These are phyloP conservation scores for Tulasnella sp. DNA, from an alignment of 768 basidiomycete genomes.

Conservation along the genomic window DNA sequence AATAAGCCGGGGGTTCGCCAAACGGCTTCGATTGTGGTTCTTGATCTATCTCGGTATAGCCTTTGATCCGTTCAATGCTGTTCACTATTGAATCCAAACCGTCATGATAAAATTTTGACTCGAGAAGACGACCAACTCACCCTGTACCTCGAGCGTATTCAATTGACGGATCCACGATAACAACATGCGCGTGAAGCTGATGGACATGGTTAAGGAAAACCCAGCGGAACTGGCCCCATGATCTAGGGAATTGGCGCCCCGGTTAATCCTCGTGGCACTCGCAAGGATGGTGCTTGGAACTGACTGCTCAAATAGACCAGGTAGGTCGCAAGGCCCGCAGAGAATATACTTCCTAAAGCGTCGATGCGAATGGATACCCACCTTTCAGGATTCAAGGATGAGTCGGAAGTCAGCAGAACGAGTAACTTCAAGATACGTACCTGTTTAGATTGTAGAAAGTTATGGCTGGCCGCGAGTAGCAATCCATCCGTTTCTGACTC, in stretches of 20 bases:
- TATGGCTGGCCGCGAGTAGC: conserved; percentile 37
- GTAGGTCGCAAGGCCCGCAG: conserved; percentile 43
- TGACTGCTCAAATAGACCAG: conserved; percentile 35
- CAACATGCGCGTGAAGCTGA: conserved; percentile 46
- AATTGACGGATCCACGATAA: conserved; percentile 34
- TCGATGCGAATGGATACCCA: conserved; percentile 49
- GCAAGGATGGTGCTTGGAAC: neutral
- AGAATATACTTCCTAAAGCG: conserved; percentile 44
- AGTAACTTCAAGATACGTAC: too few relatives aligned
- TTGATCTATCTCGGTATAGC: conserved; percentile 45
- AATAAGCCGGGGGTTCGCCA: conserved; percentile 49
- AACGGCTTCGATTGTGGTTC: conserved; percentile 34
- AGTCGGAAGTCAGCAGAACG: too few relatives aligned
- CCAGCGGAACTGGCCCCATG: conserved; percentile 35
- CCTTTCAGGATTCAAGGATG: conserved; percentile 25
- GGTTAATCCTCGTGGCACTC: too few relatives aligned
- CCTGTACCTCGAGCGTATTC: conserved; percentile 37
- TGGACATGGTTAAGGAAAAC: conserved; percentile 35
- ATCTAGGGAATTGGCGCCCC: conserved; percentile 7
- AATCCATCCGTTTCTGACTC: too few relatives aligned
- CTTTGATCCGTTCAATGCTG: conserved; percentile 41
- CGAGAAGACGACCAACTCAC: conserved; percentile 21
- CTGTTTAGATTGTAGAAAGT: conserved; percentile 45
- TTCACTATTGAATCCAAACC: neutral
- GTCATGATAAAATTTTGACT: neutral